A percentile compares a stretch with the other conserved stretches of the same genome.
These are phyloP conservation scores for Xerocomellus dryophilus DNA, from an alignment of 768 basidiomycete genomes.

Conservation along the genomic window DNA sequence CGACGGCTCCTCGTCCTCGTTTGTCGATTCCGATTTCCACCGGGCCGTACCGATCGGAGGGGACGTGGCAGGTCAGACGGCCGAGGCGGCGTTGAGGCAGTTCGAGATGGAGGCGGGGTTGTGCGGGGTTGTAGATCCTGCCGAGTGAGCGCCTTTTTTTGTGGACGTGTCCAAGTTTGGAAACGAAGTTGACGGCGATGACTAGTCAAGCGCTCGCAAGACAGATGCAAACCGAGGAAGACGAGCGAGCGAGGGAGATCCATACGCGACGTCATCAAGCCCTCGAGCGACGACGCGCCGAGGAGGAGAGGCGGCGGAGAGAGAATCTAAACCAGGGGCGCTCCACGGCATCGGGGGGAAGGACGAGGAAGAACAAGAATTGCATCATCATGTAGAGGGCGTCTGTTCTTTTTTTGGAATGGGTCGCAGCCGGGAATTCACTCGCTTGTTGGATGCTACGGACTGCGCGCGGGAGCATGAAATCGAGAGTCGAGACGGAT, in stretches of 20 bases:
- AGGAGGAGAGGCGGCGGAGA: conserved; percentile 15
- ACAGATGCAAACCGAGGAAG: conserved; percentile 80
- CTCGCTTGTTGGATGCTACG: no score
- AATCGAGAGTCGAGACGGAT: no score
- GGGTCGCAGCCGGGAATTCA: no score
- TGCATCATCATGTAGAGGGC: conserved; percentile 42
- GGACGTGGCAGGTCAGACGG: conserved; percentile 73
- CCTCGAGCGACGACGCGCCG: conserved; percentile 17
- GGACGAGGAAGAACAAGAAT: conserved; percentile 43
- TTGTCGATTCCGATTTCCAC: conserved; percentile 72
- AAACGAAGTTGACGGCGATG: no score
- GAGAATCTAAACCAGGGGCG: conserved; percentile 9
- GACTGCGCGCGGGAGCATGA: no score
- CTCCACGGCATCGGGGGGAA: conserved; percentile 28
- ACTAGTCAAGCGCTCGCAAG: conserved; percentile 55
- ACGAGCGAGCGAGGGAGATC: conserved; percentile 46
- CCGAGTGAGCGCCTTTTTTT: conserved; percentile 51
- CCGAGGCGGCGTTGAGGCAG: conserved; percentile 54
- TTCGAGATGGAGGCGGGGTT: conserved; percentile 45
- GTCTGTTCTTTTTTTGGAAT: no score
- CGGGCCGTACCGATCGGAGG: conserved; percentile 69
- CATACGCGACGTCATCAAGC: conserved; percentile 34
- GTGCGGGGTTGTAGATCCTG: conserved; percentile 42
- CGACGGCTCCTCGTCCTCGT: conserved; percentile 73
- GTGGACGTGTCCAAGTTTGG: neutral